phyloP scores from a whole-genome alignment of 257 asterid species.

The Nicotiana sylvestris region DNA sequence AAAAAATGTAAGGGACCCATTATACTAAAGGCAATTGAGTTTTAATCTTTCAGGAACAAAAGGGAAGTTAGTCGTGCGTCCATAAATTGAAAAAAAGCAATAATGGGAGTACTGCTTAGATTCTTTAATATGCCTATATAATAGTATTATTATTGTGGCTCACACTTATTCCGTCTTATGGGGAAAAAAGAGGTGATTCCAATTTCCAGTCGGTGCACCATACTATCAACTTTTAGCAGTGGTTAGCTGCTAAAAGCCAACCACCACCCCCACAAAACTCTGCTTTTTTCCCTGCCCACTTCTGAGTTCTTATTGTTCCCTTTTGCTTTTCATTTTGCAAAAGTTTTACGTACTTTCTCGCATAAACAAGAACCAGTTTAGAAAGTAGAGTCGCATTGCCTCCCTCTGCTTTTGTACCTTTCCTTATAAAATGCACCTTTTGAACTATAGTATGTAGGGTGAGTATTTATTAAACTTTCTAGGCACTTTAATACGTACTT shows the following conservation, averaged over 20 bases:
- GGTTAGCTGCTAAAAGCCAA: background rate
- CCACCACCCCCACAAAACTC: background rate
- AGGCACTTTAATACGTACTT: background rate
- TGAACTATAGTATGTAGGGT: background rate
- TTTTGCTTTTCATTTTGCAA: background rate
- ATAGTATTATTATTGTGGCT: background rate
- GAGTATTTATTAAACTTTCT: background rate
- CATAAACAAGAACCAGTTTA: background rate
- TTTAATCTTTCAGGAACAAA: background rate
- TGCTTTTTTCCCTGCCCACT: background rate
- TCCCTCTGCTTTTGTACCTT: background rate
- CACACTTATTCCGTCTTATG: background rate
- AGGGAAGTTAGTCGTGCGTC: background rate
- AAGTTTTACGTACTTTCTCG: background rate
- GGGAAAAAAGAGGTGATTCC: background rate
- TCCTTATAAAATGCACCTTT: background rate
- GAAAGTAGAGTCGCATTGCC: background rate
- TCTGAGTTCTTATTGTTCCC: background rate
- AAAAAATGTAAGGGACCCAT: background rate
- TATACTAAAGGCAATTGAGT: background rate
- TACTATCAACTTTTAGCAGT: background rate
- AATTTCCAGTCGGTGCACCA: background rate
- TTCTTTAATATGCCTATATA: background rate
- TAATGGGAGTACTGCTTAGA: background rate
- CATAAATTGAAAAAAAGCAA: conserved; percentile 9